Conservation (phyloP, 495 filamentous ascomycete genomes). For the Pyrenopolyporus hunteri region DNA sequence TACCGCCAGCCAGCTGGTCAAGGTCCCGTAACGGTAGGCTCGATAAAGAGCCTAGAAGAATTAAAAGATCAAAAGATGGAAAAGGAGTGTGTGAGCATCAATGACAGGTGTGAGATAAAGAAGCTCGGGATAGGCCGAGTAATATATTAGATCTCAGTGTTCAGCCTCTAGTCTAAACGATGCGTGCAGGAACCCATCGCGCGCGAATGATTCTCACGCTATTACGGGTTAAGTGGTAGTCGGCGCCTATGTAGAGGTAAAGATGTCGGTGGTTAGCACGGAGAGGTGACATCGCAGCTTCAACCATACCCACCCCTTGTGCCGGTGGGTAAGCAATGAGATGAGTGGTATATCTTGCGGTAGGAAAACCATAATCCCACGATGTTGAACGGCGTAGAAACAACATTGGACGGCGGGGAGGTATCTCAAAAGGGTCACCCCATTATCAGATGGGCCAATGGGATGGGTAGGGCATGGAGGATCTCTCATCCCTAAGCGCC, state of each 20-base stretch:
- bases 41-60: not conserved
- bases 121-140: conserved; percentile 38
- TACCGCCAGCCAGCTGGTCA: conserved; percentile 37
- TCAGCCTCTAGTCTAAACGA: not conserved
- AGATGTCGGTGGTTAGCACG: conserved; percentile 5
- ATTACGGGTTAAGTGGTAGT: conserved; percentile 11
- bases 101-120: conserved; percentile 7
- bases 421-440: conserved; percentile 9
- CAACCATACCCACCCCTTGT: conserved; percentile 4
- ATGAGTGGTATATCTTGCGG: not conserved
- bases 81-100: conserved; percentile 22
- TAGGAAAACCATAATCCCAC: not conserved
- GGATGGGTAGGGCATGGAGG: not conserved
- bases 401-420: not conserved
- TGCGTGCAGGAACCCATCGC: not conserved
- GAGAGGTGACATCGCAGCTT: conserved; percentile 18
- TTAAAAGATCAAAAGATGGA: not conserved
- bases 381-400: conserved; percentile 1
- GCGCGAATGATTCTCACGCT: conserved; percentile 11
- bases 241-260: conserved; percentile 25
- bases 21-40: conserved; percentile 3
- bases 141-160: conserved; percentile 17
- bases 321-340: not conserved
- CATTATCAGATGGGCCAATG: conserved; percentile 9
- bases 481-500: conserved; percentile 24